Evolutionary conservation across 179 eudicot species (phyloP).

Genomic region (Vitellaria paradoxa): DNA sequence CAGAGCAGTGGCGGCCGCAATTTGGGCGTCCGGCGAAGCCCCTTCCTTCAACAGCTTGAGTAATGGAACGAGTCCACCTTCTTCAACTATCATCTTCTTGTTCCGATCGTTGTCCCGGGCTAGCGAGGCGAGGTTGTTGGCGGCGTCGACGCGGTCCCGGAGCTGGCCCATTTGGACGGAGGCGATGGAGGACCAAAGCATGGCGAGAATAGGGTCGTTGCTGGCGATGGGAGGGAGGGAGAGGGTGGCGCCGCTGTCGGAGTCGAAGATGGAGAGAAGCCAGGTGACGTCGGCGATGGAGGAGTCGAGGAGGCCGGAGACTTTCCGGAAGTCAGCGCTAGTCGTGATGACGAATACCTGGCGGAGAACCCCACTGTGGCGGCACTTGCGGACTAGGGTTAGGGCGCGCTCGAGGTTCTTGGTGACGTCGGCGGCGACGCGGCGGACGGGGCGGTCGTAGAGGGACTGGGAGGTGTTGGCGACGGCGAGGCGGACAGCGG

Average conservation of each 20-base stretch:
- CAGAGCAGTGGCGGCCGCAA: constrained; percentile 53
- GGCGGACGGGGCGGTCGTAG: constrained; percentile 62
- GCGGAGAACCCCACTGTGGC: constrained; percentile 40
- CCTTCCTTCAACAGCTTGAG: constrained; percentile 56
- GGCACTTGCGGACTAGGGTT: constrained; percentile 51
- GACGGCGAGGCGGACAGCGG: constrained; percentile 43
- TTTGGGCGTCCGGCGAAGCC: constrained; percentile 46
- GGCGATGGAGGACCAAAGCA: constrained; percentile 67
- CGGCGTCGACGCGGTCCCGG: constrained; percentile 43
- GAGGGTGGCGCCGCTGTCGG: constrained; percentile 34
- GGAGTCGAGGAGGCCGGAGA: constrained; percentile 36
- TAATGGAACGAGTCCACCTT: constrained; percentile 58
- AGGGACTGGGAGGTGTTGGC: constrained; percentile 16
- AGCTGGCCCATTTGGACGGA: constrained; percentile 38
- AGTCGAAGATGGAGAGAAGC: constrained; percentile 42
- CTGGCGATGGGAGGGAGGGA: constrained; percentile 54
- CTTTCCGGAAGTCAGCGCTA: constrained; percentile 52
- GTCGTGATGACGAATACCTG: constrained; percentile 46
- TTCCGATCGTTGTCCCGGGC: constrained; percentile 43
- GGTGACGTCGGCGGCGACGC: constrained; percentile 37
- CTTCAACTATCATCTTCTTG: constrained; percentile 57
- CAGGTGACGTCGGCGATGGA: constrained; percentile 56
- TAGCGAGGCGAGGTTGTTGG: constrained; percentile 37
- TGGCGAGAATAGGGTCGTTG: constrained; percentile 57
- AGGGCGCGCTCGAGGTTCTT: constrained; percentile 39